Evolutionary conservation across 331 rosid species (phyloP).

Genomic region (Rosa hybrid): DNA sequence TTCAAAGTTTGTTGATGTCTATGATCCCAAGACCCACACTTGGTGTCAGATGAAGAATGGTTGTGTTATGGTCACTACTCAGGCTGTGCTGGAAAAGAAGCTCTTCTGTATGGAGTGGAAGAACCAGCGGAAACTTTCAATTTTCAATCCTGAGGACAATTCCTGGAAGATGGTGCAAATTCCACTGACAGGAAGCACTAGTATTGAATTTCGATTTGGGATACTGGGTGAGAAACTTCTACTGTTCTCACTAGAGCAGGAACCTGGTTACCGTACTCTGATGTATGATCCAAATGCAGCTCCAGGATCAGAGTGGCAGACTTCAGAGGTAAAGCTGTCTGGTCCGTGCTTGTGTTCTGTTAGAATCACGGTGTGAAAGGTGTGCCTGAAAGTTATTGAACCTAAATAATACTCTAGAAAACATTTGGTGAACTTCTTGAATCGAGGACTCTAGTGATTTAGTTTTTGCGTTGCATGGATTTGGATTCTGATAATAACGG

Average conservation of each 20-base stretch:
- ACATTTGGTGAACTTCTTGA: not conserved
- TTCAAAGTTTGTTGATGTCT: slow-evolving; percentile 84
- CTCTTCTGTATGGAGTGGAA: slow-evolving; percentile 98
- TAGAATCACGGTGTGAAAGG: slow-evolving; percentile 64
- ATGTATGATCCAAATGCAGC: slow-evolving; percentile 84
- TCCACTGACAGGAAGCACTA: slow-evolving; percentile 85
- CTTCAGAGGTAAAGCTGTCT: slow-evolving; percentile 66
- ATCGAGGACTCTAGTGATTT: too few species aligned
- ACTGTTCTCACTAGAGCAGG: slow-evolving; percentile 60
- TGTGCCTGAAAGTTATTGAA: slow-evolving; percentile 13
- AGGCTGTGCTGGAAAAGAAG: slow-evolving; percentile 74
- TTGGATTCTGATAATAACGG: not conserved
- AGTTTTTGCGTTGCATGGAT: not conserved
- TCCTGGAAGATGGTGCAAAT: slow-evolving; percentile 82
- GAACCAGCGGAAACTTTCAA: slow-evolving; percentile 81
- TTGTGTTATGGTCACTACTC: slow-evolving; percentile 96
- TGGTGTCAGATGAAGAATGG: slow-evolving; percentile 97
- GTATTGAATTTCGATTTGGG: slow-evolving; percentile 74
- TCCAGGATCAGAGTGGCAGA: slow-evolving; percentile 81
- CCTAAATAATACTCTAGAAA: slow-evolving; percentile 5
- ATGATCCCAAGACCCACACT: slow-evolving; percentile 55
- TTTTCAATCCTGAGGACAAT: slow-evolving; percentile 65
- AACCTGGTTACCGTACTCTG: slow-evolving; percentile 65
- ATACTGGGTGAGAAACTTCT: slow-evolving; percentile 68
- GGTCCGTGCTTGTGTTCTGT: slow-evolving; percentile 86